Evolutionary conservation across 177 flowering plant genomes (phyloP).

Genomic region (Vitis hybrid): DNA sequence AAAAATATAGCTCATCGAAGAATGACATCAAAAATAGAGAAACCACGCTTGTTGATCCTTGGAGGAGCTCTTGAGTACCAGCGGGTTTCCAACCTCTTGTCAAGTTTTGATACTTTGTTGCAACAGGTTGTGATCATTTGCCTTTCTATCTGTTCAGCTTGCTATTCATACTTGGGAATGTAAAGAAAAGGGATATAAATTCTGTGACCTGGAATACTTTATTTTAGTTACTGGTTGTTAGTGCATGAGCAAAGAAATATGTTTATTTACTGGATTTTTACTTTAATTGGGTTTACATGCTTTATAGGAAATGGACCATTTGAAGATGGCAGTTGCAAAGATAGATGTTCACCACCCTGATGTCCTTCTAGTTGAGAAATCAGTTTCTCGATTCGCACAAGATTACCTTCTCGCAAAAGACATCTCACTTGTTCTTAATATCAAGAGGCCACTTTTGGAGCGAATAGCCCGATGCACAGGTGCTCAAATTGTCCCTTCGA

Average conservation of each 20-base stretch:
- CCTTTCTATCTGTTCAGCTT: neutral
- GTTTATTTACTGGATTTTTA: conserved; percentile 6
- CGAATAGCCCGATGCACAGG: conserved; percentile 97
- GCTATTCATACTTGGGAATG: neutral
- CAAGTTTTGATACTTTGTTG: conserved; percentile 89
- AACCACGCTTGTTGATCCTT: conserved; percentile 79
- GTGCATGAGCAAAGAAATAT: neutral
- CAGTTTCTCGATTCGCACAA: conserved; percentile 93
- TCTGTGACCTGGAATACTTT: neutral
- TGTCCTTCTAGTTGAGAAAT: conserved; percentile 91
- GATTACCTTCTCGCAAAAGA: conserved; percentile 86
- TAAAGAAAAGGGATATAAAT: too few relatives aligned
- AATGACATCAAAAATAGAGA: conserved; percentile 78
- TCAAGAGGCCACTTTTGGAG: conserved; percentile 88
- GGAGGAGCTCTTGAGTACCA: conserved; percentile 98
- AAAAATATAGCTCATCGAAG: conserved; percentile 97
- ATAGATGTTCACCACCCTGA: conserved; percentile 80
- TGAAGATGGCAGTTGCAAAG: conserved; percentile 97
- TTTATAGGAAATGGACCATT: conserved; percentile 91
- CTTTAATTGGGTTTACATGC: conserved; percentile 11
- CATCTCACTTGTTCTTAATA: conserved; percentile 89
- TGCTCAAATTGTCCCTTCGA: conserved; percentile 84
- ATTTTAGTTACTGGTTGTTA: neutral
- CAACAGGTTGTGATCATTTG: conserved; percentile 66
- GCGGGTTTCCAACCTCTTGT: conserved; percentile 78